A percentile compares a stretch with the other conserved stretches of the same genome.
Evolutionary conservation across 371 early-diverging fungal genomes (phyloP).

Genomic region (Chytridiales sp.): DNA sequence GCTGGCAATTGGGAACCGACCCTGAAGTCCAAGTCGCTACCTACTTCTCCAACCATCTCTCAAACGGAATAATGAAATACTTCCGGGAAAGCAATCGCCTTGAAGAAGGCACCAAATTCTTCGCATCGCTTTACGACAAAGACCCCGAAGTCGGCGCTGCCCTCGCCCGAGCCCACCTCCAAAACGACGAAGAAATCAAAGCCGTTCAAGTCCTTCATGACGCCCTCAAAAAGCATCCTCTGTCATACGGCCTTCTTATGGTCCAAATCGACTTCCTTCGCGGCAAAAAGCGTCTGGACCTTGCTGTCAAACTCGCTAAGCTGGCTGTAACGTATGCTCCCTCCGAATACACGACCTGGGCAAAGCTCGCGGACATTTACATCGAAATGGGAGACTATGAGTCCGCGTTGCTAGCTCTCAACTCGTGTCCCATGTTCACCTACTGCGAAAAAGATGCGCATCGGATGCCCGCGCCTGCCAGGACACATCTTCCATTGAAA

Average conservation of each 20-base stretch:
- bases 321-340: conserved; percentile 91
- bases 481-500: conserved; percentile 75
- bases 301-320: conserved; percentile 82
- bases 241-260: conserved; percentile 79
- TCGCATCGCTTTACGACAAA: conserved; percentile 69
- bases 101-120: conserved; percentile 76
- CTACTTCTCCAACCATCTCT: conserved; percentile 76
- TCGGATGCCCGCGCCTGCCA: conserved; percentile 85
- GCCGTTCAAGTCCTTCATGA: conserved; percentile 83
- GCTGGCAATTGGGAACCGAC: conserved; percentile 93
- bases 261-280: conserved; percentile 85
- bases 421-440: conserved; percentile 97
- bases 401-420: conserved; percentile 87
- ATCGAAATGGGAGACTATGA: conserved; percentile 82
- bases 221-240: conserved; percentile 72
- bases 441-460: conserved; percentile 84
- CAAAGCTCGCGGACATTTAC: conserved; percentile 86
- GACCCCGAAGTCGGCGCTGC: conserved; percentile 89
- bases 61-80: conserved; percentile 79
- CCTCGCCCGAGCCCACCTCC: conserved; percentile 75
- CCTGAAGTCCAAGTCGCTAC: conserved; percentile 91
- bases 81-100: conserved; percentile 78
- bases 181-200: conserved; percentile 82
- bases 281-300: conserved; percentile 62
- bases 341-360: conserved; percentile 93